Percentiles rank a stretch among this genome's conserved stretches.
Evolutionary conservation across 208 protist genomes (phyloP).

Genomic region (Leishmania lainsoni): DNA sequence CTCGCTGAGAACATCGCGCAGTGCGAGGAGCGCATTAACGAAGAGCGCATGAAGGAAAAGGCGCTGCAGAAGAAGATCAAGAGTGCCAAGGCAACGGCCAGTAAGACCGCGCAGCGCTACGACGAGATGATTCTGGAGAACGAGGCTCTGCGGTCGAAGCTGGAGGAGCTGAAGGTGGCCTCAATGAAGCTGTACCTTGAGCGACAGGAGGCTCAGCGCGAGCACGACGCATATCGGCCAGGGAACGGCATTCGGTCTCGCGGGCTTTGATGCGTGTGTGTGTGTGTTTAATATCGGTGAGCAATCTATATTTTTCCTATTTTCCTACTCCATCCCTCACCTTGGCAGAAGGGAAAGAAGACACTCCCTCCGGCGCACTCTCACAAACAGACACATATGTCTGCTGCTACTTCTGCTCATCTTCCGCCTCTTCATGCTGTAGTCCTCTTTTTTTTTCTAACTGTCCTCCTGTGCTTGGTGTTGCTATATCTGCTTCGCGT

Average conservation of each 20-base stretch:
- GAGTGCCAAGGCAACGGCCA: conserved; percentile 69
- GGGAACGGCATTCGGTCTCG: conserved; percentile 48
- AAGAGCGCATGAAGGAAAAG: conserved; percentile 84
- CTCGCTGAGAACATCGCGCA: conserved; percentile 79
- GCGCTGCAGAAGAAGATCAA: conserved; percentile 88
- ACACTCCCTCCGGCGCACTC: neutral
- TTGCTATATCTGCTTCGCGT: neutral
- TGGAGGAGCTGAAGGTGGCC: conserved; percentile 92
- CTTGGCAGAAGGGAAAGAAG: neutral
- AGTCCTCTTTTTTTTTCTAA: neutral
- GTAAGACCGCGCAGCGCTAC: conserved; percentile 88
- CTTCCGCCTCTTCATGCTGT: neutral
- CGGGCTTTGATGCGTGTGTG: conserved; percentile 37
- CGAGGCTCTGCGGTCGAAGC: conserved; percentile 75
- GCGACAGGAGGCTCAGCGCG: conserved; percentile 80
- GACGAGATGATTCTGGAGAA: conserved; percentile 94
- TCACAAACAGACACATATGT: neutral
- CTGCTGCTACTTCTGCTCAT: neutral
- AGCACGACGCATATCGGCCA: conserved; percentile 62
- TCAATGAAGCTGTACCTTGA: conserved; percentile 91
- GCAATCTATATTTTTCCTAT: neutral
- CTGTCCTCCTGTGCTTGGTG: neutral
- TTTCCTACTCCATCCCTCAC: neutral
- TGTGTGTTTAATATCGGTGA: neutral
- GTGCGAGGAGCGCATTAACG: conserved; percentile 77